These are phyloP conservation scores for Colletotrichum eremochloae DNA, from an alignment of 2,329 filamentous ascomycete genomes.

Conservation along the genomic window DNA sequence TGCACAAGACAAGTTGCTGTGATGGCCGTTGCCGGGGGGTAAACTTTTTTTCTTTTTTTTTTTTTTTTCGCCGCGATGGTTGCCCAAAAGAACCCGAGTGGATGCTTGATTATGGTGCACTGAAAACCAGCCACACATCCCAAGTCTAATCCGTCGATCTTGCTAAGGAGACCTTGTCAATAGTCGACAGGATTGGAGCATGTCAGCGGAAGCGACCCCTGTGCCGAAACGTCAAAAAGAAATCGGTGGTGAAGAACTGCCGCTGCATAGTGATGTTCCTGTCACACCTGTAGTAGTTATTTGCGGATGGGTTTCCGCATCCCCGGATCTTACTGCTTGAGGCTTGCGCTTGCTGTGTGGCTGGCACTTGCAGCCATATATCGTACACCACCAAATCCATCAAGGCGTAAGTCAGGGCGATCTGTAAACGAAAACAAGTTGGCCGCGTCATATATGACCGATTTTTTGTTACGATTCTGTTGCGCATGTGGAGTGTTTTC, in stretches of 20 bases:
- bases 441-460: not conserved
- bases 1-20: not conserved
- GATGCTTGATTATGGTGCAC: not conserved
- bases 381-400: not conserved
- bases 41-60: not conserved
- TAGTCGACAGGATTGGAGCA: slow-evolving; percentile 18
- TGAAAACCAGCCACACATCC: slow-evolving; percentile 20
- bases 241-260: slow-evolving; percentile 40
- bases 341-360: not conserved
- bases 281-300: slow-evolving; percentile 12
- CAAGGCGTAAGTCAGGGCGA: not conserved
- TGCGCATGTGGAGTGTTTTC: not conserved
- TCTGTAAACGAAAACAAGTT: not conserved
- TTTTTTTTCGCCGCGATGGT: slow-evolving; percentile 2
- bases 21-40: not conserved
- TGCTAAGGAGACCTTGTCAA: slow-evolving; percentile 37
- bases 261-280: slow-evolving; percentile 22
- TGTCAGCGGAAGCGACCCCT: slow-evolving; percentile 25
- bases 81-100: slow-evolving; percentile 12
- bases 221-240: slow-evolving; percentile 35
- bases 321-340: slow-evolving; percentile 1
- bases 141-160: slow-evolving; percentile 38
- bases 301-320: slow-evolving; percentile 7
- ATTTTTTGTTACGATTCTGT: not conserved
- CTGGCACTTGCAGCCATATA: not conserved